Conservation (phyloP, 306 rosid genomes). For the Lotus japonicus region DNA sequence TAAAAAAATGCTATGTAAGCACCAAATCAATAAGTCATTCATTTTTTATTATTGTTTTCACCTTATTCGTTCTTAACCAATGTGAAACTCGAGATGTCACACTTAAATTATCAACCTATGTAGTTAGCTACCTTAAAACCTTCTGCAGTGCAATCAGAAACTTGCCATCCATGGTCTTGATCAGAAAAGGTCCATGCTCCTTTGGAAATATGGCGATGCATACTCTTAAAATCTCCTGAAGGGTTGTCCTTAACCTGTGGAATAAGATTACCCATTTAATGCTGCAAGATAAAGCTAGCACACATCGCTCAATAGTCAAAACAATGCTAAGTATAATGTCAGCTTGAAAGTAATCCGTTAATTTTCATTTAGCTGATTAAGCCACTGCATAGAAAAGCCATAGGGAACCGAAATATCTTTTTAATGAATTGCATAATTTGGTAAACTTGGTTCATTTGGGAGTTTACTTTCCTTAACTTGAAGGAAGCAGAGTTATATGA, state of each 20-base stretch:
- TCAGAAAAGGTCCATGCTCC: conserved; percentile 86
- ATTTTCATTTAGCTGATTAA: too few species aligned
- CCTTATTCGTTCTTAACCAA: too few species aligned
- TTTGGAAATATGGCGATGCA: conserved; percentile 72
- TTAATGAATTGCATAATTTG: background rate
- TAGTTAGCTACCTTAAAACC: conserved; percentile 46
- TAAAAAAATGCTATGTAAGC: too few species aligned
- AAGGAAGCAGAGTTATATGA: background rate
- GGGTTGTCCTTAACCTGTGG: conserved; percentile 54
- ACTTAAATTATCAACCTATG: background rate
- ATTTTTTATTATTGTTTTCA: too few species aligned
- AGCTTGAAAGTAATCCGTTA: too few species aligned
- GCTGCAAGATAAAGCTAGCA: background rate
- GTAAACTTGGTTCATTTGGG: background rate
- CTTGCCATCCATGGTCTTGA: conserved; percentile 84
- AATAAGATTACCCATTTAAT: background rate
- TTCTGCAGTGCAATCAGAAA: conserved; percentile 81
- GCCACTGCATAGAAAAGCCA: too few species aligned
- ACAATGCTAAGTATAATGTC: too few species aligned
- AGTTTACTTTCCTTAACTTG: background rate
- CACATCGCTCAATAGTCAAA: background rate
- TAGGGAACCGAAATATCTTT: too few species aligned
- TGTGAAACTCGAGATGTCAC: too few species aligned
- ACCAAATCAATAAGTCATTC: too few species aligned
- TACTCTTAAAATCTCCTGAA: conserved; percentile 48